Evolutionary conservation across 2,329 filamentous ascomycete genomes (phyloP).

Genomic region (Colletotrichum sp.): DNA sequence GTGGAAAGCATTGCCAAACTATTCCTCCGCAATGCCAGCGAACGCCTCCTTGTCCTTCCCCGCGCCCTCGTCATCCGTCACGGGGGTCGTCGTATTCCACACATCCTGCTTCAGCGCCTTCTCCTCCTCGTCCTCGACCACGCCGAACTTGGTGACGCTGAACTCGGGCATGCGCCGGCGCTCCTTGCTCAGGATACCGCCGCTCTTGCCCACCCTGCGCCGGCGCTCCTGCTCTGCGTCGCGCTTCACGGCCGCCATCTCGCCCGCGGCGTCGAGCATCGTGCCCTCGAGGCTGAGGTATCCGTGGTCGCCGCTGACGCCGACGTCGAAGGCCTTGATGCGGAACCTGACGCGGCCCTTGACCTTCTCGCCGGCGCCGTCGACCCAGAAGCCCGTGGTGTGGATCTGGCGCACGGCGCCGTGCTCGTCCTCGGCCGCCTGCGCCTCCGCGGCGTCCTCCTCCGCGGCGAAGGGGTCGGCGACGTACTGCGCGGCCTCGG

Average conservation of each 20-base stretch:
- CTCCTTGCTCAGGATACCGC: constrained; percentile 25
- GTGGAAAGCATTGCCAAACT: background rate
- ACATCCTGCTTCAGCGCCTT: constrained; percentile 22
- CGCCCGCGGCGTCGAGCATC: constrained; percentile 74
- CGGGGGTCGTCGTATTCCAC: constrained; percentile 21
- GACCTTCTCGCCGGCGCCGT: constrained; percentile 72
- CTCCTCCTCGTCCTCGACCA: constrained; percentile 50
- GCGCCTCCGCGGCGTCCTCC: constrained; percentile 40
- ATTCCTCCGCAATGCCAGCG: constrained; percentile 18
- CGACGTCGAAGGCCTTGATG: constrained; percentile 85
- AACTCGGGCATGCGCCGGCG: constrained; percentile 54
- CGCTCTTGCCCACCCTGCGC: constrained; percentile 28
- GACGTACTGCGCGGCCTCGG: constrained; percentile 45
- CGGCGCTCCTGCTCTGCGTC: constrained; percentile 55
- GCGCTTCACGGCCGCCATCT: constrained; percentile 55
- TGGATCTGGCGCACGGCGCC: constrained; percentile 59
- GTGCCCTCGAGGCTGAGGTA: constrained; percentile 89
- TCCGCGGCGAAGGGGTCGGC: constrained; percentile 23
- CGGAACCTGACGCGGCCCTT: constrained; percentile 75
- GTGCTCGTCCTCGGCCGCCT: constrained; percentile 51
- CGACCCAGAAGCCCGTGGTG: constrained; percentile 75
- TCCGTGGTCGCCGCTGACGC: constrained; percentile 74
- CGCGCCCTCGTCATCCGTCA: background rate
- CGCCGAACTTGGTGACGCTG: constrained; percentile 60
- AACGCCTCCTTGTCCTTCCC: constrained; percentile 5